These are phyloP conservation scores for Passiflora organensis DNA, from an alignment of 345 rosid genomes.

Conservation along the genomic window DNA sequence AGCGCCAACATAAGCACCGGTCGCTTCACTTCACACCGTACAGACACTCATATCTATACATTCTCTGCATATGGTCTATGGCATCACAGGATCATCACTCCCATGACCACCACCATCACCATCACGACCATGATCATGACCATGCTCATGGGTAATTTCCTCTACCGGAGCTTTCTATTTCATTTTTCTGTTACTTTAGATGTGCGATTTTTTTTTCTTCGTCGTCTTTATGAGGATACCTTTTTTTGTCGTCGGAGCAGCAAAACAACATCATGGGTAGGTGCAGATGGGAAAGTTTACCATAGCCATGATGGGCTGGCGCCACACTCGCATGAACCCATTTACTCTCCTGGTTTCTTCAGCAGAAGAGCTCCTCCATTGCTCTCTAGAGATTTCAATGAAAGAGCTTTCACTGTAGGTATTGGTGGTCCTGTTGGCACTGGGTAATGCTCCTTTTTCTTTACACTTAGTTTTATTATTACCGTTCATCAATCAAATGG, in stretches of 20 bases:
- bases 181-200: background rate
- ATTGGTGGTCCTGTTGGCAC: conserved; percentile 99
- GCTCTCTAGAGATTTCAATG: conserved; percentile 60
- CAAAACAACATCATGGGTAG: conserved; percentile 51
- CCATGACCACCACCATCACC: background rate
- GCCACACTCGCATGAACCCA: conserved; percentile 97
- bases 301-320: conserved; percentile 98
- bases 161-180: background rate
- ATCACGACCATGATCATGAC: conserved; percentile 20
- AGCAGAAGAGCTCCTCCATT: conserved; percentile 85
- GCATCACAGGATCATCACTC: conserved; percentile 4
- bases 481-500: no score
- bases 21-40: background rate
- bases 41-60: background rate
- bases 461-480: no score
- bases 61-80: background rate
- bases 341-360: conserved; percentile 93
- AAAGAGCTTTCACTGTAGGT: conserved; percentile 92
- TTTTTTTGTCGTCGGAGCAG: conserved; percentile 14
- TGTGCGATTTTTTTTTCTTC: background rate
- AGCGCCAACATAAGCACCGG: no score
- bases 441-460: conserved; percentile 44
- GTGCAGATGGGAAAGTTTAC: conserved; percentile 67
- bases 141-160: conserved; percentile 31
- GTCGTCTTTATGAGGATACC: background rate